Evolutionary conservation across 305 asterid species (phyloP).

Genomic region (Petunia hybrid): DNA sequence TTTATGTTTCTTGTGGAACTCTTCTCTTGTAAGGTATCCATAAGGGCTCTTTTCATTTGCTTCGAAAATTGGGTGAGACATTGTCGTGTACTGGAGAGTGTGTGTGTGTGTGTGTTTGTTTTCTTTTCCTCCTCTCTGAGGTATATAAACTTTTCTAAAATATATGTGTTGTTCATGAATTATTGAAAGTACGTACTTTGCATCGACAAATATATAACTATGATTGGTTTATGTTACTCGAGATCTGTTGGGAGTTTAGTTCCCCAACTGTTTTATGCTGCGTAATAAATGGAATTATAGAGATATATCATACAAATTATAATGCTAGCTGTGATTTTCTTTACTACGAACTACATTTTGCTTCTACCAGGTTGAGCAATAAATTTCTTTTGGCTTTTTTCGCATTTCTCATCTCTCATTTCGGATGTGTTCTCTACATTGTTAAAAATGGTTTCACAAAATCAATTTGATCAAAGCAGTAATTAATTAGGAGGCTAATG

Average conservation of each 20-base stretch:
- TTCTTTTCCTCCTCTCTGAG: neutral
- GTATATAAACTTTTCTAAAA: neutral
- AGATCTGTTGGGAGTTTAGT: neutral
- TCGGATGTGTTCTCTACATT: too few relatives aligned
- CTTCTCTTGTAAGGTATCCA: slow-evolving; percentile 61
- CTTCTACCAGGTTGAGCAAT: neutral
- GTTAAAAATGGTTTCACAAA: neutral
- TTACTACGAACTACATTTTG: neutral
- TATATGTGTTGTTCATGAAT: neutral
- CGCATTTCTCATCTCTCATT: neutral
- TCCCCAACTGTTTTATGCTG: slow-evolving; percentile 31
- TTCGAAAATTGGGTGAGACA: slow-evolving; percentile 79
- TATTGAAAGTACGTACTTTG: neutral
- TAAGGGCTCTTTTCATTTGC: slow-evolving; percentile 82
- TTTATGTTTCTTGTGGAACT: slow-evolving; percentile 68
- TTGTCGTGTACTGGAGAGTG: slow-evolving; percentile 8
- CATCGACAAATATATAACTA: neutral
- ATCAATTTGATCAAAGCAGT: neutral
- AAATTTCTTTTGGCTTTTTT: neutral
- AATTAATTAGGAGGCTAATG: slow-evolving; percentile 15
- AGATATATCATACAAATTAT: neutral
- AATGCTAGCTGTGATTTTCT: neutral
- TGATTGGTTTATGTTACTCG: neutral
- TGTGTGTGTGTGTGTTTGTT: neutral
- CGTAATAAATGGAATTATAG: slow-evolving; percentile 19